A percentile compares a stretch with the other conserved stretches of the same genome.
phyloP scores from a whole-genome alignment of 441 rosid genomes.

The Manihot esculenta region DNA sequence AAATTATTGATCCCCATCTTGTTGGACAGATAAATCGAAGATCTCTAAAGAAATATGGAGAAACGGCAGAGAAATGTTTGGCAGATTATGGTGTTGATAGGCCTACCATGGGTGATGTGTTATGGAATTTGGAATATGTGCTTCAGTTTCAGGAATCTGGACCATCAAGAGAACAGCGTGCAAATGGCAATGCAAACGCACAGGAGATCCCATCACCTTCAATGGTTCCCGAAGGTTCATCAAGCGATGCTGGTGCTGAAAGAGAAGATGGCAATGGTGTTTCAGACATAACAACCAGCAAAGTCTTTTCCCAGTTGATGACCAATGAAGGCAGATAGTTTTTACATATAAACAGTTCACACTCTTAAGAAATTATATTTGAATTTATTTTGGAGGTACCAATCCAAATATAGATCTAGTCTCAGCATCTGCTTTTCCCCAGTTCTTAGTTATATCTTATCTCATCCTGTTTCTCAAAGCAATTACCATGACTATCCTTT shows the following conservation, averaged over 20 bases:
- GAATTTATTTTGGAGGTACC: not conserved
- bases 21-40: constrained; percentile 53
- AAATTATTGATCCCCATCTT: constrained; percentile 64
- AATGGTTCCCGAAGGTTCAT: constrained; percentile 27
- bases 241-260: constrained; percentile 26
- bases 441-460: not conserved
- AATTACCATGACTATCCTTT: too few species aligned
- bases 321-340: constrained; percentile 71
- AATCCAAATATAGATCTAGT: not conserved
- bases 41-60: constrained; percentile 78
- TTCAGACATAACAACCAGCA: constrained; percentile 54
- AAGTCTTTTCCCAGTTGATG: constrained; percentile 83
- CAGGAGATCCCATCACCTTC: constrained; percentile 18
- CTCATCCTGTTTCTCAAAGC: not conserved
- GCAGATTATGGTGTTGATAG: constrained; percentile 92
- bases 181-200: constrained; percentile 22
- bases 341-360: not conserved
- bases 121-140: constrained; percentile 80
- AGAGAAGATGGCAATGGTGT: constrained; percentile 36
- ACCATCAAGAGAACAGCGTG: constrained; percentile 33
- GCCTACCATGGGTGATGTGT: constrained; percentile 85
- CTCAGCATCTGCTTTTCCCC: not conserved
- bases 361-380: not conserved
- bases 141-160: constrained; percentile 79
- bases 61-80: constrained; percentile 89